Conservation (phyloP, 176 grass and related monocot species). For the Aegilops umbellulata region DNA sequence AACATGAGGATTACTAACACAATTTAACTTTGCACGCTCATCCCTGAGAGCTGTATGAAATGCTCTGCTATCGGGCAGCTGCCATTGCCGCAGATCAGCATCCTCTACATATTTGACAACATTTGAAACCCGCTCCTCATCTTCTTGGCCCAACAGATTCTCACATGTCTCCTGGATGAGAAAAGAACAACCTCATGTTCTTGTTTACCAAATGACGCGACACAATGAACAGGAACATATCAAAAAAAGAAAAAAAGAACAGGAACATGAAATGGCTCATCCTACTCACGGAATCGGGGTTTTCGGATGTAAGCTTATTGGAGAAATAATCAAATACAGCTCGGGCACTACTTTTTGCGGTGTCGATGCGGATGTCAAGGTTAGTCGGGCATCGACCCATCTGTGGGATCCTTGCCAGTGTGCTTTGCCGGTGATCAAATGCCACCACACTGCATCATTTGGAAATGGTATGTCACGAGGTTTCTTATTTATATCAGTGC, state of each 20-base stretch:
- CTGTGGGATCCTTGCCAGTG: conserved; percentile 47
- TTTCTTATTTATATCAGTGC: neutral
- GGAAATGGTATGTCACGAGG: neutral
- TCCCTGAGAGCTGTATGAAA: conserved; percentile 73
- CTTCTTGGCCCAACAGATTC: conserved; percentile 52
- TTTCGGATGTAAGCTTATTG: conserved; percentile 19
- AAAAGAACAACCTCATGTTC: conserved; percentile 21
- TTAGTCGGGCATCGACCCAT: conserved; percentile 51
- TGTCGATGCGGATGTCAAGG: conserved; percentile 69
- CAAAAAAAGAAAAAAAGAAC: neutral
- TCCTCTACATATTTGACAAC: conserved; percentile 79
- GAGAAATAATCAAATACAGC: conserved; percentile 82
- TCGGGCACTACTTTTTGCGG: conserved; percentile 50
- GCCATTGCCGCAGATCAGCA: conserved; percentile 61
- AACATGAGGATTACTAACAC: conserved; percentile 72
- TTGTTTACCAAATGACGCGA: conserved; percentile 1
- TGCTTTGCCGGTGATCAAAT: conserved; percentile 76
- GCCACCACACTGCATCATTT: conserved; percentile 67
- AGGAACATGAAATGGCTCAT: conserved; percentile 17
- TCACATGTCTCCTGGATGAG: conserved; percentile 24
- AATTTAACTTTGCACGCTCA: conserved; percentile 72
- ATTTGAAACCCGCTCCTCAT: conserved; percentile 41
- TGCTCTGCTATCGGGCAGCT: conserved; percentile 52
- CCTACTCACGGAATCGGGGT: conserved; percentile 37
- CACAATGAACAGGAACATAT: conserved; percentile 7